Evolutionary conservation across 2,329 filamentous ascomycete genomes (phyloP).

Genomic region (Paecilomyces sp.): DNA sequence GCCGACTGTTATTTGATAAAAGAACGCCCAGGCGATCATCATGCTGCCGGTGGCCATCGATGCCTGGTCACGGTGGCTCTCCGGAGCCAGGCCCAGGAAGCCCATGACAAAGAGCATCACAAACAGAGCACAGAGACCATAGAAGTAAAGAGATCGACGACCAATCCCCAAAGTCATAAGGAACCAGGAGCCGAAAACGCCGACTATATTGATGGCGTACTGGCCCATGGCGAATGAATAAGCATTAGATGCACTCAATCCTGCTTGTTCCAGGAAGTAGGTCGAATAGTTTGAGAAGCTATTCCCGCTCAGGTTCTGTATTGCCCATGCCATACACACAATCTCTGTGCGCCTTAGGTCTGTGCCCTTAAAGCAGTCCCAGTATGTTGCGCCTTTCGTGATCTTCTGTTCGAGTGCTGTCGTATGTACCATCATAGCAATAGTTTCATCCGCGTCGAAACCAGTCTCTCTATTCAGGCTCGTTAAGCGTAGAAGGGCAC

Average conservation of each 20-base stretch:
- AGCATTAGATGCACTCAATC: conserved; percentile 41
- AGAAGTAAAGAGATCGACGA: conserved; percentile 68
- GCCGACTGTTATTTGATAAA: conserved; percentile 81
- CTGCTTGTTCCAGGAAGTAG: conserved; percentile 52
- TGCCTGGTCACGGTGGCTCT: conserved; percentile 49
- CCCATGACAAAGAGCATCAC: conserved; percentile 75
- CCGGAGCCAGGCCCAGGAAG: conserved; percentile 69
- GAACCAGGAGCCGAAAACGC: conserved; percentile 74
- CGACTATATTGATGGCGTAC: conserved; percentile 65
- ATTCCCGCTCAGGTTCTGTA: conserved; percentile 58
- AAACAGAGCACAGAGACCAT: conserved; percentile 66
- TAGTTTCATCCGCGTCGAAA: conserved; percentile 75
- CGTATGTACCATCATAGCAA: conserved; percentile 90
- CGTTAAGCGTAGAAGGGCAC: conserved; percentile 38
- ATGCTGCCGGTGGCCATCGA: conserved; percentile 76
- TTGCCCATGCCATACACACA: conserved; percentile 58
- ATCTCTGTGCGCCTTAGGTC: conserved; percentile 74
- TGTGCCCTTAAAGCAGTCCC: conserved; percentile 76
- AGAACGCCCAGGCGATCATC: conserved; percentile 75
- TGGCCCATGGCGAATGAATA: conserved; percentile 54
- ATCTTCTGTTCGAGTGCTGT: conserved; percentile 72
- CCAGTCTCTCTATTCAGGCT: conserved; percentile 49
- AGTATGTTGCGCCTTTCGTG: conserved; percentile 65
- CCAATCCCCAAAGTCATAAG: conserved; percentile 70
- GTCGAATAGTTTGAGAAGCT: conserved; percentile 60